Conservation (phyloP, 768 basidiomycete species). For the Podaxis carcinomalis region DNA sequence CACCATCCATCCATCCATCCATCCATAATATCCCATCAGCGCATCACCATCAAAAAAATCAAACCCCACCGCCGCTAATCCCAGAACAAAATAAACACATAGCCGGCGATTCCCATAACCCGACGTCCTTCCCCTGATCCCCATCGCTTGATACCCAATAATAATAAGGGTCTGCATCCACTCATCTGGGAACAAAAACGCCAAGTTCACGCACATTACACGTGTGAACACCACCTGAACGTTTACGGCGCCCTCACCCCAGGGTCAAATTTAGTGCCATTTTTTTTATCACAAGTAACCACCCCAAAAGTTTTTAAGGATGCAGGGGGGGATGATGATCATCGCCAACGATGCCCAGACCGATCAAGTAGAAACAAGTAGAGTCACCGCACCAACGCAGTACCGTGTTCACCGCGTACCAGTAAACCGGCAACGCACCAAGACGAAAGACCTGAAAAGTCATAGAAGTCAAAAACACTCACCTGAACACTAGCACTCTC, state of each 20-base stretch:
- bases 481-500: slow-evolving; percentile 93
- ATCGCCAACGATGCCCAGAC: neutral
- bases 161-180: neutral
- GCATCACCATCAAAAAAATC: neutral
- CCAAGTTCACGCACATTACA: neutral
- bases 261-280: neutral
- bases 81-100: neutral
- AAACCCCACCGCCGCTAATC: neutral
- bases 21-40: neutral
- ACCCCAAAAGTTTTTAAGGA: neutral
- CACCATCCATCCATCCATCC: neutral
- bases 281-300: neutral
- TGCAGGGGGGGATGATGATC: neutral
- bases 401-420: no score
- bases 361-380: no score
- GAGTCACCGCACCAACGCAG: no score
- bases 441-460: neutral
- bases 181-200: neutral
- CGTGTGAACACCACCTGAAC: neutral
- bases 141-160: neutral
- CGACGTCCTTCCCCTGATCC: neutral
- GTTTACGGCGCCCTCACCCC: neutral
- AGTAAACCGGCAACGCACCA: neutral
- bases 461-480: slow-evolving; percentile 16
- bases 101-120: neutral